Percentiles rank a stretch among this genome's conserved stretches.
These are phyloP conservation scores for Ganoderma lucidum DNA, from an alignment of 1,284 basidiomycete species.

Conservation along the genomic window DNA sequence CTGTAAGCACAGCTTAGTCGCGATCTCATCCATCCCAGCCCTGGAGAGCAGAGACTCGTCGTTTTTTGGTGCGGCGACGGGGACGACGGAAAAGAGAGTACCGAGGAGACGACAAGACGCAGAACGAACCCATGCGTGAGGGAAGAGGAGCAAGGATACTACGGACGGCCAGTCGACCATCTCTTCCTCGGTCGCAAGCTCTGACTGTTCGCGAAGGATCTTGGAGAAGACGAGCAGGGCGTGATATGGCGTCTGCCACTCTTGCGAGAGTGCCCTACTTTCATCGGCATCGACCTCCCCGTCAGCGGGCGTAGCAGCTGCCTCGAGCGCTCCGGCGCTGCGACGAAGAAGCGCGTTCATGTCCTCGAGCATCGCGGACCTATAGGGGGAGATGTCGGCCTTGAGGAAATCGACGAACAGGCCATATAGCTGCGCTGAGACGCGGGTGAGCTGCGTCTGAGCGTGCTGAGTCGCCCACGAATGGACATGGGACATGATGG, in stretches of 20 bases:
- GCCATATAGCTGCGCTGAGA: constrained; percentile 85
- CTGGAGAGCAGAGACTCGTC: constrained; percentile 58
- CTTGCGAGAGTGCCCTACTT: constrained; percentile 54
- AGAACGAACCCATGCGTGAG: constrained; percentile 94
- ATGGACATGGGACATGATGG: constrained; percentile 78
- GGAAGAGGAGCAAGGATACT: constrained; percentile 80
- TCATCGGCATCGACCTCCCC: constrained; percentile 49
- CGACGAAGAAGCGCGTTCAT: constrained; percentile 58
- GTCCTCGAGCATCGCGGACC: constrained; percentile 67
- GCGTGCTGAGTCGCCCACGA: constrained; percentile 80
- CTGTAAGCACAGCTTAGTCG: constrained; percentile 81
- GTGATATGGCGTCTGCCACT: constrained; percentile 91
- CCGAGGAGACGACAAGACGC: constrained; percentile 85
- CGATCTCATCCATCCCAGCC: constrained; percentile 71
- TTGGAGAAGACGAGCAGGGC: constrained; percentile 75
- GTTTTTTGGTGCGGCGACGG: constrained; percentile 47
- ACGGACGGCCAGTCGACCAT: constrained; percentile 73
- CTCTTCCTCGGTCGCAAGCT: constrained; percentile 48
- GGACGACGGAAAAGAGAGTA: constrained; percentile 65
- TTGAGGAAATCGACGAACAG: constrained; percentile 77
- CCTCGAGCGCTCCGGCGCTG: constrained; percentile 51
- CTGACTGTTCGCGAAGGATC: constrained; percentile 66
- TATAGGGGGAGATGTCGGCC: constrained; percentile 54
- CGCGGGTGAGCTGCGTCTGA: constrained; percentile 69
- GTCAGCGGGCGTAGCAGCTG: constrained; percentile 35